Percentiles rank a stretch among this genome's conserved stretches.
These are phyloP conservation scores for Fusarium nematophilum DNA, from an alignment of 2,329 filamentous ascomycete species.

Conservation along the genomic window DNA sequence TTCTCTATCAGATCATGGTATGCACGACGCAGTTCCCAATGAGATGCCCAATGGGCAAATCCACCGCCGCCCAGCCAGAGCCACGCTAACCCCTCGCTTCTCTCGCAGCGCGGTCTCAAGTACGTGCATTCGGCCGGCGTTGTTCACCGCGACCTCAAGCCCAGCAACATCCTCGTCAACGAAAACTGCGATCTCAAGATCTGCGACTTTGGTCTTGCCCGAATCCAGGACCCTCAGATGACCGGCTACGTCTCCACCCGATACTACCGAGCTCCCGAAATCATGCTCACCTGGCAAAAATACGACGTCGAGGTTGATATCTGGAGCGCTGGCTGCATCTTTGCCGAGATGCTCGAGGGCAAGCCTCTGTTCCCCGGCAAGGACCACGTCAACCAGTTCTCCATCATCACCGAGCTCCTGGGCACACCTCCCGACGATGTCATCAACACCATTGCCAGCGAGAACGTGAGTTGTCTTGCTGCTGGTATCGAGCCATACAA, in stretches of 20 bases:
- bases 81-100: conserved; percentile 20
- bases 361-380: conserved; percentile 99
- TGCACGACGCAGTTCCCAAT: conserved; percentile 45
- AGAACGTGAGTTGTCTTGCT: conserved; percentile 77
- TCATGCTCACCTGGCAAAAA: conserved; percentile 99
- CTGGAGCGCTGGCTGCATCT: conserved; percentile 99
- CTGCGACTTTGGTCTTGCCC: conserved; percentile 96
- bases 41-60: neutral
- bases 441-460: conserved; percentile 97
- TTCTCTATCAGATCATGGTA: conserved; percentile 98
- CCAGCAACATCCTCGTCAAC: conserved; percentile 98
- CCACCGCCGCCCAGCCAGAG: neutral
- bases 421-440: conserved; percentile 98
- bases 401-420: conserved; percentile 97
- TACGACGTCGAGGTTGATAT: conserved; percentile 99
- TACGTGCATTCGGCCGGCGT: conserved; percentile 99
- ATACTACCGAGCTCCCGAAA: conserved; percentile 98
- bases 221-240: conserved; percentile 99
- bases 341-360: conserved; percentile 98
- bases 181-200: conserved; percentile 99
- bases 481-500: neutral
- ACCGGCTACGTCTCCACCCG: conserved; percentile 98
- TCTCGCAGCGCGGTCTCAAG: conserved; percentile 86
- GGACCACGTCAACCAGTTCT: conserved; percentile 99
- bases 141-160: conserved; percentile 96